Conservation (phyloP, 148 eudicot species). For the Rhododendron mucronatum region DNA sequence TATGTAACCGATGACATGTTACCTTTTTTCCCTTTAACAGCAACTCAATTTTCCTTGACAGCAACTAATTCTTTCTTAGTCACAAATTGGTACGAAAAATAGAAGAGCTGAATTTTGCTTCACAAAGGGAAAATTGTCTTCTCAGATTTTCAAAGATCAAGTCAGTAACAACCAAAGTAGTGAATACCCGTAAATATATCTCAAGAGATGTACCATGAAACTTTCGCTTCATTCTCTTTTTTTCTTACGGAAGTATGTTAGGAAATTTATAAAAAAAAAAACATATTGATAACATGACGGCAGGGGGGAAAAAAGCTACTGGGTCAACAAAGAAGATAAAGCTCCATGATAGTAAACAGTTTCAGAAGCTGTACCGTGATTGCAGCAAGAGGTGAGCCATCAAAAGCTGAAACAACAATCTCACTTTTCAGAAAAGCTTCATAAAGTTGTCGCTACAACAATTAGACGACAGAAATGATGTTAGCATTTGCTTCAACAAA, state of each 20-base stretch:
- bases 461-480: slow-evolving; percentile 11
- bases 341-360: background rate
- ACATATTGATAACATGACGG: background rate
- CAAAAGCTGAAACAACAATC: slow-evolving; percentile 92
- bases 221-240: background rate
- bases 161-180: background rate
- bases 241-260: background rate
- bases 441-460: slow-evolving; percentile 75
- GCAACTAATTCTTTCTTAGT: background rate
- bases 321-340: background rate
- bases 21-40: background rate
- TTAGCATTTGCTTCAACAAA: slow-evolving; percentile 1
- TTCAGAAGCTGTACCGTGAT: slow-evolving; percentile 60
- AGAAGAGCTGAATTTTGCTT: background rate
- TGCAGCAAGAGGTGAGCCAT: slow-evolving; percentile 97
- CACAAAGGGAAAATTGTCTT: background rate
- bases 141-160: background rate
- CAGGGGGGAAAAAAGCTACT: background rate
- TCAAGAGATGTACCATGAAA: background rate
- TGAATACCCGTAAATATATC: background rate
- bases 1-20: background rate
- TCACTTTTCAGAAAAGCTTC: slow-evolving; percentile 96
- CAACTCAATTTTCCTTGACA: background rate
- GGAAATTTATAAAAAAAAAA: background rate
- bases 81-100: background rate